phyloP scores from a whole-genome alignment of 2,329 filamentous ascomycete species.

The Penicillium rolfsii region DNA sequence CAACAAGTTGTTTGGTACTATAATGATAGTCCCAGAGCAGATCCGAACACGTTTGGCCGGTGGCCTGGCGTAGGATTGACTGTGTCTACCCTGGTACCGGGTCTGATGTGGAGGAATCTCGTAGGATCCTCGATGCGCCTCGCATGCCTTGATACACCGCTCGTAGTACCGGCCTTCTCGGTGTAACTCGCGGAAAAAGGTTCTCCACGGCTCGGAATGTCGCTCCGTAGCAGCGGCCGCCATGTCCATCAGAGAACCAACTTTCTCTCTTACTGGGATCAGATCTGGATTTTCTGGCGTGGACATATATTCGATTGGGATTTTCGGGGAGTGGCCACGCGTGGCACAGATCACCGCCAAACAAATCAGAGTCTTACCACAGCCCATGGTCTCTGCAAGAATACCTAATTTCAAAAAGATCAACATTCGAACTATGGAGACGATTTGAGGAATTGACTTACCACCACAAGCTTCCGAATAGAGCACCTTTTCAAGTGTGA shows the following conservation, averaged over 20 bases:
- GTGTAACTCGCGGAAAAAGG: slow-evolving; percentile 60
- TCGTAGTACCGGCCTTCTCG: slow-evolving; percentile 56
- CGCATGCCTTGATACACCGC: slow-evolving; percentile 60
- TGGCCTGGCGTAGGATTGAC: slow-evolving; percentile 44
- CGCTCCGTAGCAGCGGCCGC: slow-evolving; percentile 70
- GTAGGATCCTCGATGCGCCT: slow-evolving; percentile 63
- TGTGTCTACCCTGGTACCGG: slow-evolving; percentile 45
- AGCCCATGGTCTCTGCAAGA: slow-evolving; percentile 55
- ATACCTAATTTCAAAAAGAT: slow-evolving; percentile 37
- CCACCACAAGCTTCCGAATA: slow-evolving; percentile 79
- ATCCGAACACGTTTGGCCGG: slow-evolving; percentile 59
- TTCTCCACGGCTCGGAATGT: slow-evolving; percentile 70
- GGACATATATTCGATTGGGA: slow-evolving; percentile 63
- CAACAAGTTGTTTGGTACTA: slow-evolving; percentile 81
- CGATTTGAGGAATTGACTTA: slow-evolving; percentile 34
- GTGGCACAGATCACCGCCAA: slow-evolving; percentile 77
- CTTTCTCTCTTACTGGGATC: slow-evolving; percentile 48
- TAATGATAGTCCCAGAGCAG: slow-evolving; percentile 71
- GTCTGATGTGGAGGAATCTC: slow-evolving; percentile 54
- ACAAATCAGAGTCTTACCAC: slow-evolving; percentile 87
- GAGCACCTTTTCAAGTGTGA: slow-evolving; percentile 67
- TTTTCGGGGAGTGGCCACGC: slow-evolving; percentile 65
- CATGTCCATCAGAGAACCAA: slow-evolving; percentile 74
- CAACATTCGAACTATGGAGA: slow-evolving; percentile 5
- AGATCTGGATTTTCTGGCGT: slow-evolving; percentile 40